A percentile compares a stretch with the other conserved stretches of the same genome.
These are phyloP conservation scores for Aspergillus oerlinghausenensis DNA, from an alignment of 2,329 filamentous ascomycete genomes.

Conservation along the genomic window DNA sequence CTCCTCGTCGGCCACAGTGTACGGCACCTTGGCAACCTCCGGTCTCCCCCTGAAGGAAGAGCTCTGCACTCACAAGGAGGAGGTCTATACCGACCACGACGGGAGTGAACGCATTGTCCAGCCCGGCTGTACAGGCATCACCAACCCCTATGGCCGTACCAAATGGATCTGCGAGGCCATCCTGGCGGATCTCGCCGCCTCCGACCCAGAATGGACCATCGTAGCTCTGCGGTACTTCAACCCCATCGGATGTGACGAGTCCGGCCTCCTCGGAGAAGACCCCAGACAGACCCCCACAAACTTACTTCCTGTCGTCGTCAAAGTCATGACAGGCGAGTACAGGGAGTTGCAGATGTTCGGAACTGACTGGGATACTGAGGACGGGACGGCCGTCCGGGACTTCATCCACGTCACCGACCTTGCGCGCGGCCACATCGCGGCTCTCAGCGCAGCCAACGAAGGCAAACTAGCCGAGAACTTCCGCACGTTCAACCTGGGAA, in stretches of 20 bases:
- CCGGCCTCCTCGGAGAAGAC: constrained; percentile 61
- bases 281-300: constrained; percentile 60
- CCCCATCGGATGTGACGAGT: constrained; percentile 61
- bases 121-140: constrained; percentile 54
- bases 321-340: constrained; percentile 55
- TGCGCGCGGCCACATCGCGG: constrained; percentile 59
- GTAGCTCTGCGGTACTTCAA: constrained; percentile 65
- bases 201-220: constrained; percentile 60
- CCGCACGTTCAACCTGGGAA: constrained; percentile 39
- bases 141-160: constrained; percentile 61
- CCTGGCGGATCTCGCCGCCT: constrained; percentile 56
- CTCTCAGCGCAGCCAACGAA: constrained; percentile 41
- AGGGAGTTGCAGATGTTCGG: constrained; percentile 58
- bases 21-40: constrained; percentile 52
- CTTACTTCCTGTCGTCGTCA: constrained; percentile 60
- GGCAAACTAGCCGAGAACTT: constrained; percentile 37
- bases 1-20: constrained; percentile 64
- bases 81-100: constrained; percentile 41
- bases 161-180: constrained; percentile 67
- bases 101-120: constrained; percentile 41
- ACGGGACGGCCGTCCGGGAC: constrained; percentile 63
- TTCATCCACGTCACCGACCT: constrained; percentile 66
- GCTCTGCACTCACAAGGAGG: constrained; percentile 50
- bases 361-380: constrained; percentile 60
- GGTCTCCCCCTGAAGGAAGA: constrained; percentile 54